phyloP scores from a whole-genome alignment of 176 grass and related monocot species.

The Chrysopogon serrulatus region DNA sequence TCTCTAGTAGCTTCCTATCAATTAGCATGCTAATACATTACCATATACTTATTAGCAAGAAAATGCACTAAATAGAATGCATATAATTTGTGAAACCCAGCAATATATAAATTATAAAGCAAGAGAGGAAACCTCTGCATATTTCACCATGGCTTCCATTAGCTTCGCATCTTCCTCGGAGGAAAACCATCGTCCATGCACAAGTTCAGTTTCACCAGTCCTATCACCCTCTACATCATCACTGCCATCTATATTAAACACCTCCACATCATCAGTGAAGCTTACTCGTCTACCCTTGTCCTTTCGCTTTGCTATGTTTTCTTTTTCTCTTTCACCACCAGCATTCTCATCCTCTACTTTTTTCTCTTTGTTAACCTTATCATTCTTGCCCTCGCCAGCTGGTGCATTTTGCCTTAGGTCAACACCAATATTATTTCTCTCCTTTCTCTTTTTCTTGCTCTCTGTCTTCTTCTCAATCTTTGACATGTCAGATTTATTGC shows the following conservation, averaged over 20 bases:
- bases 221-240: neutral
- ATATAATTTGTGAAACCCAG: neutral
- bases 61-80: neutral
- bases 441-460: constrained; percentile 30
- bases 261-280: constrained; percentile 52
- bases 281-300: constrained; percentile 47
- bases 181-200: constrained; percentile 58
- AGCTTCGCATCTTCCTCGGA: constrained; percentile 53
- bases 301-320: constrained; percentile 27
- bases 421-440: neutral
- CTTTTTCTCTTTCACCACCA: constrained; percentile 26
- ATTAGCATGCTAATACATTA: neutral
- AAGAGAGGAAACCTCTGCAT: constrained; percentile 47
- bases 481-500: neutral
- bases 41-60: neutral
- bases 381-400: neutral
- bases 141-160: constrained; percentile 44
- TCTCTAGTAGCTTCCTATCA: neutral
- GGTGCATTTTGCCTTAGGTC: neutral
- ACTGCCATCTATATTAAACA: constrained; percentile 33
- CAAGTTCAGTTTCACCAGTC: constrained; percentile 7
- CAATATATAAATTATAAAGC: neutral
- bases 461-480: constrained; percentile 13
- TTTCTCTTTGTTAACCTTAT: constrained; percentile 16
- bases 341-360: constrained; percentile 24